Conservation (phyloP, 768 basidiomycete species). For the Tephrocybe sp. region DNA sequence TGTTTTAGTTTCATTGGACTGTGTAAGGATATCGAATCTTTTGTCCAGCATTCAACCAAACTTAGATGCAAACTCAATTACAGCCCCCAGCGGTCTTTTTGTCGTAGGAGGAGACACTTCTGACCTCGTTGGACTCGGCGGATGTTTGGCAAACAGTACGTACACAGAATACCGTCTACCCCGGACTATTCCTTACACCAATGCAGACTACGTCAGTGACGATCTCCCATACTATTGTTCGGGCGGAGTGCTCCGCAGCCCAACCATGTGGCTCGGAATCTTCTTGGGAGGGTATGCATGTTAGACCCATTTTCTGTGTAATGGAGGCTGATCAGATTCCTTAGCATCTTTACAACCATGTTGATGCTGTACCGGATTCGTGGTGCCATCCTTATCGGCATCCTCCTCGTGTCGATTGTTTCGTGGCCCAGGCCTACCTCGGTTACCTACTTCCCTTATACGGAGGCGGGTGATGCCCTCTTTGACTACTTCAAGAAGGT, state of each 20-base stretch:
- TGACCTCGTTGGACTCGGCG: conserved; percentile 75
- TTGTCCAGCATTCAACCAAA: neutral
- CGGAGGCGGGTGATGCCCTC: conserved; percentile 57
- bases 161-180: neutral
- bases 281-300: conserved; percentile 71
- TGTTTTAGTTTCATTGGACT: conserved; percentile 66
- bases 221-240: conserved; percentile 60
- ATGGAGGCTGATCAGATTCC: conserved; percentile 2
- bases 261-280: conserved; percentile 87
- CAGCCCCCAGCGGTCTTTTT: conserved; percentile 64
- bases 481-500: conserved; percentile 87
- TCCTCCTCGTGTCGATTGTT: conserved; percentile 79
- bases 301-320: neutral
- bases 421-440: conserved; percentile 85
- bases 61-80: neutral
- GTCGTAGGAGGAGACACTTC: conserved; percentile 72
- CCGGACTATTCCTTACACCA: neutral
- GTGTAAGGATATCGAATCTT: conserved; percentile 34
- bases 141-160: conserved; percentile 57
- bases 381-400: conserved; percentile 80
- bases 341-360: conserved; percentile 69
- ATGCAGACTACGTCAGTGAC: conserved; percentile 38
- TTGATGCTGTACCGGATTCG: conserved; percentile 84
- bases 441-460: conserved; percentile 83
- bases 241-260: conserved; percentile 61